Percentiles rank a stretch among this genome's conserved stretches.
Evolutionary conservation across 2,329 filamentous ascomycete species (phyloP).

Genomic region (Botryotinia globosa): DNA sequence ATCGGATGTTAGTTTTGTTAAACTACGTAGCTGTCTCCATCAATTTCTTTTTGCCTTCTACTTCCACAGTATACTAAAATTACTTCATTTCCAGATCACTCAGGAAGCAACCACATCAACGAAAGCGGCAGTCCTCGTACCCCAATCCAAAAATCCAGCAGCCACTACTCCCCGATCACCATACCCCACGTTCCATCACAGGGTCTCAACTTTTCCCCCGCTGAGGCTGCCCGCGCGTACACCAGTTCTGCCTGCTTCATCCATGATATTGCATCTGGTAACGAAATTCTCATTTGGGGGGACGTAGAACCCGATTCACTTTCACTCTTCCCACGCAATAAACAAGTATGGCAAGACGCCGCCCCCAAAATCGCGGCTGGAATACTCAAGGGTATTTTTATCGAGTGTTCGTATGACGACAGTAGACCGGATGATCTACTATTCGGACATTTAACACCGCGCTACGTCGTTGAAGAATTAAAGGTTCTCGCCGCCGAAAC

Average conservation of each 20-base stretch:
- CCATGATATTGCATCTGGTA: slow-evolving; percentile 64
- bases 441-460: slow-evolving; percentile 85
- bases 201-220: not conserved
- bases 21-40: not conserved
- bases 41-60: not conserved
- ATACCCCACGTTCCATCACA: not conserved
- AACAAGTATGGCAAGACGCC: slow-evolving; percentile 82
- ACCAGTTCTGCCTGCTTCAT: slow-evolving; percentile 95
- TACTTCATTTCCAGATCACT: not conserved
- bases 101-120: too few relatives aligned
- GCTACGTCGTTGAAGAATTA: slow-evolving; percentile 79
- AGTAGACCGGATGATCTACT: slow-evolving; percentile 71
- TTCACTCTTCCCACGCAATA: slow-evolving; percentile 76
- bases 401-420: slow-evolving; percentile 93
- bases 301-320: slow-evolving; percentile 92
- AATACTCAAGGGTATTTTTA: slow-evolving; percentile 76
- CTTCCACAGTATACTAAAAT: not conserved
- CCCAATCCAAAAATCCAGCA: not conserved
- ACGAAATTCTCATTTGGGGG: slow-evolving; percentile 88
- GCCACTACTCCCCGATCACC: not conserved
- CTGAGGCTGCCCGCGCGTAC: slow-evolving; percentile 56
- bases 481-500: slow-evolving; percentile 56
- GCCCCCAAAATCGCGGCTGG: slow-evolving; percentile 78
- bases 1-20: not conserved
- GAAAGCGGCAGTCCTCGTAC: not conserved